Evolutionary conservation across 2,329 filamentous ascomycete species (phyloP).

Genomic region (Botrytis paeoniae): DNA sequence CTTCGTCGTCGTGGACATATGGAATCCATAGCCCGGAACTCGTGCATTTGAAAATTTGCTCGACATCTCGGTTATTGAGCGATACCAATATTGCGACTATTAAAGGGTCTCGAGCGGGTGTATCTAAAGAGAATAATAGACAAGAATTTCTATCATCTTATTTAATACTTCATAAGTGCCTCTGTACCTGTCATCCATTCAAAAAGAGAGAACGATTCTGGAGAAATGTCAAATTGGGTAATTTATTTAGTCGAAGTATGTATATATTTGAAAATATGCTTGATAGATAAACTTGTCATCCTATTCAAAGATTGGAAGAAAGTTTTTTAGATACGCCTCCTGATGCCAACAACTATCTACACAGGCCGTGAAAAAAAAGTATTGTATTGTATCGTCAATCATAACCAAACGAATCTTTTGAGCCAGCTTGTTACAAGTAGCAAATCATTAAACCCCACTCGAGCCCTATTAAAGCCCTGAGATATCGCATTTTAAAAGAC

Average conservation of each 20-base stretch:
- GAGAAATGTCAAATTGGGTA: background rate
- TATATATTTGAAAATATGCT: background rate
- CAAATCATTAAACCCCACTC: constrained; percentile 1
- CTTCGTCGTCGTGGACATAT: no score
- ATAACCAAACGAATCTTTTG: background rate
- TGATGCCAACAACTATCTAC: background rate
- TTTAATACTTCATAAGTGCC: background rate
- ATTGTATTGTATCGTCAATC: constrained; percentile 1
- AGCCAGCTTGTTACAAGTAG: background rate
- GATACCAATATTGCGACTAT: background rate
- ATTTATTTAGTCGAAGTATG: background rate
- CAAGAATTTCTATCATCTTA: background rate
- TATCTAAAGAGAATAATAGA: background rate
- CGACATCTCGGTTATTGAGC: background rate
- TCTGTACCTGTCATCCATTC: background rate
- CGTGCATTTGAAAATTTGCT: background rate
- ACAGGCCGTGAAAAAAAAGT: background rate
- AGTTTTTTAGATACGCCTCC: background rate
- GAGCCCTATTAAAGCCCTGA: background rate
- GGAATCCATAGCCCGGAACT: background rate
- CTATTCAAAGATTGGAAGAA: background rate
- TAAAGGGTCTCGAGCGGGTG: background rate
- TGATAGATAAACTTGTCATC: background rate
- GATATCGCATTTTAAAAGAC: background rate
- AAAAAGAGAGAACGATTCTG: background rate